Conservation (phyloP, 169 alveolate genomes). For the Plasmodium ovale region DNA sequence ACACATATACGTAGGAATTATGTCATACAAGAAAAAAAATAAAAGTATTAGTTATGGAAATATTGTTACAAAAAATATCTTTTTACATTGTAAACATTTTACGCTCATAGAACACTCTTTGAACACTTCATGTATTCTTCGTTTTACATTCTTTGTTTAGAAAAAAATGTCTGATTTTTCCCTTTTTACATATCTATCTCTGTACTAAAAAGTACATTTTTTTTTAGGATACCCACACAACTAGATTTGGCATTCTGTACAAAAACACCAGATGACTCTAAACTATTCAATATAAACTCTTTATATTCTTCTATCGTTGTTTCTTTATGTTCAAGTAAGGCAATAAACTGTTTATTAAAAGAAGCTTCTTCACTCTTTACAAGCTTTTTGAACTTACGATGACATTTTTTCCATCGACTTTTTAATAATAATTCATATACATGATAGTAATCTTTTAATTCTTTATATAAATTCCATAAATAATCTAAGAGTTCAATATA, state of each 20-base stretch:
- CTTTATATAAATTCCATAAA: neutral
- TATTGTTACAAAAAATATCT: neutral
- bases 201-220: too few species aligned
- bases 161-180: neutral
- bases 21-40: neutral
- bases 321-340: neutral
- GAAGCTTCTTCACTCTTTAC: neutral
- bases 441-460: neutral
- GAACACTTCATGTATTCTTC: too few species aligned
- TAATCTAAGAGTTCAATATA: slow-evolving; percentile 1
- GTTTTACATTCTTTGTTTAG: neutral
- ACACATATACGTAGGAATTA: neutral
- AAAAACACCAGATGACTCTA: neutral
- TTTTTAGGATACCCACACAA: neutral
- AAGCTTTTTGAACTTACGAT: neutral
- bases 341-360: neutral
- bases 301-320: neutral
- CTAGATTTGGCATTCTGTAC: neutral
- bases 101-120: too few species aligned
- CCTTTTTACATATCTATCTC: neutral
- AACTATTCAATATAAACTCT: neutral
- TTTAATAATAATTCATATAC: neutral
- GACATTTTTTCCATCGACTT: slow-evolving; percentile 8
- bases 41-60: too few species aligned
- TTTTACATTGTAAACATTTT: neutral